A percentile compares a stretch with the other conserved stretches of the same genome.
phyloP scores from a whole-genome alignment of 257 asterid species.

The Echium plantagineum region DNA sequence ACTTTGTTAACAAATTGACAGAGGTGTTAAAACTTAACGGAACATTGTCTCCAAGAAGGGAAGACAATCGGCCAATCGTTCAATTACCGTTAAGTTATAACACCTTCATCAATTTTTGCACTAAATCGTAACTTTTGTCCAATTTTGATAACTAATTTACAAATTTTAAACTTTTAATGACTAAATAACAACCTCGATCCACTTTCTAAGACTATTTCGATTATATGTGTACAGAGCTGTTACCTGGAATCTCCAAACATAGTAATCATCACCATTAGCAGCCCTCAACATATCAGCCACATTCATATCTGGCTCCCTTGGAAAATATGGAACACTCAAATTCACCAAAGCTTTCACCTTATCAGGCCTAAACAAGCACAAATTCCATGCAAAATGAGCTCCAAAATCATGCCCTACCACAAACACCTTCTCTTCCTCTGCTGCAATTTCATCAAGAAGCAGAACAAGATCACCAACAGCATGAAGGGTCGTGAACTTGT shows the following conservation, averaged over 20 bases:
- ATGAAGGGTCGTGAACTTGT: conserved; percentile 14
- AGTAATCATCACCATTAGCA: conserved; percentile 14
- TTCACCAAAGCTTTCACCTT: conserved; percentile 22
- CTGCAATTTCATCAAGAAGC: conserved; percentile 12
- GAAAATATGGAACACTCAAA: conserved; percentile 13
- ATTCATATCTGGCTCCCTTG: conserved; percentile 5
- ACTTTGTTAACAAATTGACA: no score
- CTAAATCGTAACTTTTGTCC: no score
- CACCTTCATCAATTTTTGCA: no score
- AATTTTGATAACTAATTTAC: no score
- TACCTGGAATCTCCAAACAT: conserved; percentile 26
- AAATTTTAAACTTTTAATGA: no score
- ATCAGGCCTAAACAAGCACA: conserved; percentile 22
- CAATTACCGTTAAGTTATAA: no score
- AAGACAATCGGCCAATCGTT: no score
- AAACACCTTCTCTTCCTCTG: conserved; percentile 12
- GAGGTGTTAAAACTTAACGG: no score
- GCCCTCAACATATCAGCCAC: conserved; percentile 3
- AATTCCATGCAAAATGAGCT: conserved; percentile 17
- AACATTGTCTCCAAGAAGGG: no score
- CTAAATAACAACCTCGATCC: no score
- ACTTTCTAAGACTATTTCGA: no score
- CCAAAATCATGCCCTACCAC: conserved; percentile 21
- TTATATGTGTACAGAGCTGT: no score
- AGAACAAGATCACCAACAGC: conserved; percentile 20